Conservation (phyloP, 768 basidiomycete genomes). For the Candolleomyces eurysporus region DNA sequence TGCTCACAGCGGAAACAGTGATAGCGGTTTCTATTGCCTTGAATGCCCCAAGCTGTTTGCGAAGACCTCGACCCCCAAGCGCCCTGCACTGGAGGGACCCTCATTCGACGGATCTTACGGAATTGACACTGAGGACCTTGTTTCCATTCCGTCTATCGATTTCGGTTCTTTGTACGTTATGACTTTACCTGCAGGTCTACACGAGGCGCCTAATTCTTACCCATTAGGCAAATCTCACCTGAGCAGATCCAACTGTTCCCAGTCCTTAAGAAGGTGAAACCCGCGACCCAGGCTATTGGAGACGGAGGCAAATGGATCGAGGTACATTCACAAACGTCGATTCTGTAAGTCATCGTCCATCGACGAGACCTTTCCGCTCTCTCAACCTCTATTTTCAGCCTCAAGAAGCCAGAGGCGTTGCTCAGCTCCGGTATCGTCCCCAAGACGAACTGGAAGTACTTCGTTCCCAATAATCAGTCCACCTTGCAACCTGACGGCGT, state of each 20-base stretch:
- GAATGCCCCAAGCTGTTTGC: conserved; percentile 28
- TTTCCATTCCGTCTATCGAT: conserved; percentile 29
- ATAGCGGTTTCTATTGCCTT: conserved; percentile 32
- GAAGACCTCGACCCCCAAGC: conserved; percentile 13
- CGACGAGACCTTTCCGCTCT: neutral
- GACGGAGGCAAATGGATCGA: conserved; percentile 29
- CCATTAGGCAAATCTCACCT: conserved; percentile 32
- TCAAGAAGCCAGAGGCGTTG: conserved; percentile 29
- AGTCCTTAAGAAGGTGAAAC: neutral
- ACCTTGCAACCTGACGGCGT: conserved; percentile 15
- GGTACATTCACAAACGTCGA: conserved; percentile 20
- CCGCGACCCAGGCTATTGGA: conserved; percentile 19
- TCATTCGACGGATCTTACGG: conserved; percentile 33
- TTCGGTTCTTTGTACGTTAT: conserved; percentile 30
- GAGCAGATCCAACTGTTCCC: conserved; percentile 32
- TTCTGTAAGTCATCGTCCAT: conserved; percentile 5
- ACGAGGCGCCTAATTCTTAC: neutral
- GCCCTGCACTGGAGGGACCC: conserved; percentile 21
- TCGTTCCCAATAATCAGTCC: conserved; percentile 30
- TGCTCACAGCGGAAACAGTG: conserved; percentile 12
- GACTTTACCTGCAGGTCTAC: conserved; percentile 18
- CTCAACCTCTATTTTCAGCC: conserved; percentile 13
- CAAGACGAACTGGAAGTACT: conserved; percentile 18
- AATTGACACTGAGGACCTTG: conserved; percentile 37
- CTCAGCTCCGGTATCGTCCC: conserved; percentile 30